Base-by-base conservation (phyloP, 768 basidiomycete genomes). In the Multifurca ochricompacta region DNA sequence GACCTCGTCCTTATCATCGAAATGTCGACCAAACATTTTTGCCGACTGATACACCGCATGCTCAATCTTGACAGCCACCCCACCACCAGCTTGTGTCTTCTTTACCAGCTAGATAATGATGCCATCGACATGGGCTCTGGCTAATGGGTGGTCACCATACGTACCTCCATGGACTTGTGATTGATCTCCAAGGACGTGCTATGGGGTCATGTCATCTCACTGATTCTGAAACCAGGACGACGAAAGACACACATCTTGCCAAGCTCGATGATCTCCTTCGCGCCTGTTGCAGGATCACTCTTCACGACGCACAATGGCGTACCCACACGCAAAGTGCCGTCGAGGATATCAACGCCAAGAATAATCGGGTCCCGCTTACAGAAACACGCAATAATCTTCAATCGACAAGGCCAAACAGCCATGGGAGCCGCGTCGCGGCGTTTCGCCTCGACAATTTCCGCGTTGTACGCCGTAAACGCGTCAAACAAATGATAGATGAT, bases 401-500 rank as follows among this genome's bases (percentile, higher is more conserved):
- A 78, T 47, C 91, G 79, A 67, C 92, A 95, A 4, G 96, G 96
- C 93, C 93, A 98, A 19, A 97, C 85, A 21, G 96, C 96, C 65
- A 89, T 87, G 9, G 91, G 92, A 0, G 94, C 91, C 2, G 94
- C 91, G 66, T 93, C 94, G 61, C 74, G 80, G 35, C 90, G 79
- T 70, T 92, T 94, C n/a, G 90, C 91, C 68, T 96, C 95, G 54
- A 77, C 76, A 50, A 97, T 92, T 70, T 91, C 89, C 56, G 79
- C 78, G 66, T 95, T 95, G 70, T 98, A 98, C 1, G 84, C 88
- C 39, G 83, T 96, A 74, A 98, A 98, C 14, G 91, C 81, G 66
- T 98, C 94, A 67, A 98, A 97, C 41, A 99, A 73, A 68, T 97
- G 95, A 70, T 99, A 99, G 63, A 99, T 98, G 67, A 98, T 97